Evolutionary conservation across 2,329 filamentous ascomycete genomes (phyloP).

Genomic region (Botryosphaeria dothidea): DNA sequence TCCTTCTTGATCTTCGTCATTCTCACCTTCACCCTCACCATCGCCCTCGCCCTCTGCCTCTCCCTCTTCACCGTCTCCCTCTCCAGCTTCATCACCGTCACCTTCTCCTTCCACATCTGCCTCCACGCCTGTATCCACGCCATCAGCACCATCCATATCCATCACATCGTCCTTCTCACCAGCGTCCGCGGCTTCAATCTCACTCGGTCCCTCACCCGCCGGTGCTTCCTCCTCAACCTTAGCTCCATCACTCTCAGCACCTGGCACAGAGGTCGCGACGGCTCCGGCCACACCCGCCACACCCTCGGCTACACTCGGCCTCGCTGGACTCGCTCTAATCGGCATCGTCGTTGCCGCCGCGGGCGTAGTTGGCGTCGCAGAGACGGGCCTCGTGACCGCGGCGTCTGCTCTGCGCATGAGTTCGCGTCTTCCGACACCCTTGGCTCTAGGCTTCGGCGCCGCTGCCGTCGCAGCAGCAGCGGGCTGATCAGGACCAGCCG

Average conservation of each 20-base stretch:
- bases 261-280: constrained; percentile 24
- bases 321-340: constrained; percentile 1
- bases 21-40: constrained; percentile 49
- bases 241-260: neutral
- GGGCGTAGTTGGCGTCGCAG: neutral
- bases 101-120: constrained; percentile 51
- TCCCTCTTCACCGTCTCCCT: constrained; percentile 51
- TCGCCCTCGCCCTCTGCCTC: constrained; percentile 51
- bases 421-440: constrained; percentile 61
- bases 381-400: constrained; percentile 43
- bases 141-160: neutral
- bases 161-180: neutral
- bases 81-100: constrained; percentile 30
- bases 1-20: constrained; percentile 21
- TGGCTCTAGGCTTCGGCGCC: constrained; percentile 44
- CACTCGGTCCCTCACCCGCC: neutral
- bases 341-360: constrained; percentile 3
- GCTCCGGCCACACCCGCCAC: constrained; percentile 14
- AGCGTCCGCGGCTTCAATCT: neutral
- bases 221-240: neutral
- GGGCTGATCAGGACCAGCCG: constrained; percentile 21
- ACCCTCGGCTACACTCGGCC: neutral
- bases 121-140: neutral
- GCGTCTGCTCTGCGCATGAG: constrained; percentile 61
- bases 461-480: constrained; percentile 21